Evolutionary conservation across 1,139 yeast genomes (phyloP).

Genomic region (Candida sp.): DNA sequence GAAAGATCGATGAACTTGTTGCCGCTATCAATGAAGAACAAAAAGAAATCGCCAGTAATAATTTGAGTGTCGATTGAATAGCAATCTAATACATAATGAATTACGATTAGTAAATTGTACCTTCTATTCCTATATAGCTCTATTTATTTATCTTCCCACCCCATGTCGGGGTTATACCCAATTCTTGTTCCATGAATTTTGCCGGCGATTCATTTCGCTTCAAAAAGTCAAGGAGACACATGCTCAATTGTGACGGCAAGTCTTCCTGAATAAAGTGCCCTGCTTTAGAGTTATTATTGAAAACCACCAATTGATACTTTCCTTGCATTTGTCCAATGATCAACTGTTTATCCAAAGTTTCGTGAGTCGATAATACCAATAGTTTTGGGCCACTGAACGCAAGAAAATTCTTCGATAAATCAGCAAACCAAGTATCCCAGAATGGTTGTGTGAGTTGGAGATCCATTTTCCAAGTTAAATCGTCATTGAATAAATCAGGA

Average conservation of each 20-base stretch:
- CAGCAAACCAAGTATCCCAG: slow-evolving; percentile 84
- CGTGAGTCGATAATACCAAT: slow-evolving; percentile 85
- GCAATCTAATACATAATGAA: not conserved
- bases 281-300: slow-evolving; percentile 52
- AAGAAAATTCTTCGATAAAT: slow-evolving; percentile 64
- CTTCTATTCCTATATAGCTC: not conserved
- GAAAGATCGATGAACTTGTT: slow-evolving; percentile 80
- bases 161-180: slow-evolving; percentile 49
- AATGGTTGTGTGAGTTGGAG: slow-evolving; percentile 55
- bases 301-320: slow-evolving; percentile 83
- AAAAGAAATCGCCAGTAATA: slow-evolving; percentile 19
- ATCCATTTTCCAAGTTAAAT: slow-evolving; percentile 60
- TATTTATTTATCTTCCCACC: slow-evolving; percentile 41
- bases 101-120: not conserved
- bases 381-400: slow-evolving; percentile 55
- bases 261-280: slow-evolving; percentile 97
- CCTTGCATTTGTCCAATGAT: slow-evolving; percentile 99
- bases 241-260: slow-evolving; percentile 64
- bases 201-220: slow-evolving; percentile 41
- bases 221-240: slow-evolving; percentile 48
- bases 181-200: slow-evolving; percentile 33
- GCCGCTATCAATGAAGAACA: slow-evolving; percentile 42
- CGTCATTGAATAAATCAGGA: slow-evolving; percentile 52
- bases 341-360: slow-evolving; percentile 75
- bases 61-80: slow-evolving; percentile 27